Base-by-base conservation (phyloP, 176 grass and related monocot species). In the Juncus inflexus region DNA sequence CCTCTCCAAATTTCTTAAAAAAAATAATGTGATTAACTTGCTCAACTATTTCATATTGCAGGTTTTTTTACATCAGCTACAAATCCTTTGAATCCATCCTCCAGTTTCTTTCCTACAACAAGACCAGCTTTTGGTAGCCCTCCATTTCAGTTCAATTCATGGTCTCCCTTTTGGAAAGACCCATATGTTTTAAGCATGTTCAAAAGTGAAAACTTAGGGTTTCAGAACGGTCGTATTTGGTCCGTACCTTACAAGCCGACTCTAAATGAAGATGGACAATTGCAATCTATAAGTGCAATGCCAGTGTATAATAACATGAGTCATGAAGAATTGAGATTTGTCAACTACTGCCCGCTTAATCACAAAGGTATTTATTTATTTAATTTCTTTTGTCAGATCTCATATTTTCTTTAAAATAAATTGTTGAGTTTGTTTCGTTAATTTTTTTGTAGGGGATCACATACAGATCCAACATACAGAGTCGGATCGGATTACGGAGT, bases 121-220 rank as follows among this genome's bases (percentile, higher is more conserved):
- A 28, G 19, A 28, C 19, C 50, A 13, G 15, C 11, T 52, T 55
- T 40, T 3, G 53, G 12, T 15, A 28, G 19, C 19, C 53, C 50
- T 55, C 3, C 36, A 47, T 6, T 47, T 47, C 43, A 47, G 50
- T 57, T 69, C 12, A 57, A 7, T 69, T 69, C 52, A 5, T 52
- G 49, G 45, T 57, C 66, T 54, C 50, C 65, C 12, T 66, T 66
- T 51, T 68, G 50, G 65, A 55, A 37, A 37, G 19, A 67, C 7
- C 47, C 64, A 8, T 16, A 3, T 52, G 11, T 28, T 3, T 13
- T 55, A 28, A 28, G 19, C 10, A 55, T 8, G 35, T 69, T 9
- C 4, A 5, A 12, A 57, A 57, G 5, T 5, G n/a, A 57, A 16
- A 45, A 42, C 6, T 63, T 8, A 43, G 39, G 37, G 61, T 63